Conservation (phyloP, 495 filamentous ascomycete genomes). For the Platismatia glauca region DNA sequence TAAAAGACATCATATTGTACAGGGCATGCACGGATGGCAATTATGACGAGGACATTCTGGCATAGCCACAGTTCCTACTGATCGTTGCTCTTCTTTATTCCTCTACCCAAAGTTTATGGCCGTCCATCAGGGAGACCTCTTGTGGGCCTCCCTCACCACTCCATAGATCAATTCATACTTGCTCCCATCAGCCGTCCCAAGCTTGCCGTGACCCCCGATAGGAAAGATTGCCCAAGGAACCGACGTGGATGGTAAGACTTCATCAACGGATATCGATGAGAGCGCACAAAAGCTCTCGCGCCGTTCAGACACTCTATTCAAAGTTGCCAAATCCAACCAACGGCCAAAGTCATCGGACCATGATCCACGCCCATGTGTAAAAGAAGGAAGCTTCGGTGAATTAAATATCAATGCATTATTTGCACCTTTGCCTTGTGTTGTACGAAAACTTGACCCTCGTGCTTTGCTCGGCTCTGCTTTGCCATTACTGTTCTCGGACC, state of each 20-base stretch:
- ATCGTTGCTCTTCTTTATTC: not conserved
- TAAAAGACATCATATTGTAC: not conserved
- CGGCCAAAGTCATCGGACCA: too few species aligned
- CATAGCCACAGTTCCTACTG: not conserved
- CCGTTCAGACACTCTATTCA: not conserved
- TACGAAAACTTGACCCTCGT: not conserved
- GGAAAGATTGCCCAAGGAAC: not conserved
- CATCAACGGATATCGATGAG: not conserved
- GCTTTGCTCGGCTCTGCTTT: not conserved
- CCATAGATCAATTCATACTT: not conserved
- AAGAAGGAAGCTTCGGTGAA: not conserved
- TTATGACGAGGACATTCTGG: not conserved
- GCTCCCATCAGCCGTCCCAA: not conserved
- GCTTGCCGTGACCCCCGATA: not conserved
- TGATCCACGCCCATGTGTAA: not conserved
- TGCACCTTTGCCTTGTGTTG: not conserved
- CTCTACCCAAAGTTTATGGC: not conserved
- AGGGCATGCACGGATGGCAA: not conserved
- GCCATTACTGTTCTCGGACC: not conserved
- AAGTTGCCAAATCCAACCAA: too few species aligned
- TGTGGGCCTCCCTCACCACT: not conserved
- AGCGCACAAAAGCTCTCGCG: not conserved
- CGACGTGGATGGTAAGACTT: not conserved
- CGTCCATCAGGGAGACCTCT: not conserved
- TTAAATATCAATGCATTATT: not conserved